Conservation (phyloP, 108 stramenopile genomes). For the Fistulifera pelliculosa region DNA sequence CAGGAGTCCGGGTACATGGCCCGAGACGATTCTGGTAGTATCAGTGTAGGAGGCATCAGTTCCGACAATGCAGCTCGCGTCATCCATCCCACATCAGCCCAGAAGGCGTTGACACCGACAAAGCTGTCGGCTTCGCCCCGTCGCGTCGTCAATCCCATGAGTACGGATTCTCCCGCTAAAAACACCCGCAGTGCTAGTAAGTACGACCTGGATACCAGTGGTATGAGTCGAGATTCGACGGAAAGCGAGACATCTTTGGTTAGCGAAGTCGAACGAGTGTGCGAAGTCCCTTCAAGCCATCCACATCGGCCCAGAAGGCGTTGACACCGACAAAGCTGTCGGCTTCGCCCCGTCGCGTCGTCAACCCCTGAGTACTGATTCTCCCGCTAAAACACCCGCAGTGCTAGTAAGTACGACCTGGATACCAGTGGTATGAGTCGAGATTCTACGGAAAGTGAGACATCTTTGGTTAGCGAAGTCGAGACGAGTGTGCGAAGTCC, state of each 20-base stretch:
- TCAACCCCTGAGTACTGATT: conserved; percentile 12
- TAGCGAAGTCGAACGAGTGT: conserved; percentile 1
- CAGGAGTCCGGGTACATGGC: too few species aligned
- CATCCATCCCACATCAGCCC: too few species aligned
- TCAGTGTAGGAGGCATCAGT: too few species aligned
- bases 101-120: conserved; percentile 20
- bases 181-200: conserved; percentile 19
- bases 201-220: too few species aligned
- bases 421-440: too few species aligned
- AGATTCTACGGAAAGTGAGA: too few species aligned
- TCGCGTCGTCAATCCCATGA: conserved; percentile 19
- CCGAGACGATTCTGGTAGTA: too few species aligned
- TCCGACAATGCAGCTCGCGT: too few species aligned
- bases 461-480: neutral
- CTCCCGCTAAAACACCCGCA: conserved; percentile 23
- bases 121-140: conserved; percentile 21
- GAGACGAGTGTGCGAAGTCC: neutral
- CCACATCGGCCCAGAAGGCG: too few species aligned
- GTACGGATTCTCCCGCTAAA: conserved; percentile 13
- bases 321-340: conserved; percentile 31
- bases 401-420: conserved; percentile 1
- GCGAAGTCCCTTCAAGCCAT: neutral
- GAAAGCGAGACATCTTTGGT: neutral
- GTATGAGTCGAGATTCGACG: too few species aligned
- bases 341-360: conserved; percentile 17